phyloP scores from a whole-genome alignment of 495 filamentous ascomycete species.

The Hypoxylon fuscum region DNA sequence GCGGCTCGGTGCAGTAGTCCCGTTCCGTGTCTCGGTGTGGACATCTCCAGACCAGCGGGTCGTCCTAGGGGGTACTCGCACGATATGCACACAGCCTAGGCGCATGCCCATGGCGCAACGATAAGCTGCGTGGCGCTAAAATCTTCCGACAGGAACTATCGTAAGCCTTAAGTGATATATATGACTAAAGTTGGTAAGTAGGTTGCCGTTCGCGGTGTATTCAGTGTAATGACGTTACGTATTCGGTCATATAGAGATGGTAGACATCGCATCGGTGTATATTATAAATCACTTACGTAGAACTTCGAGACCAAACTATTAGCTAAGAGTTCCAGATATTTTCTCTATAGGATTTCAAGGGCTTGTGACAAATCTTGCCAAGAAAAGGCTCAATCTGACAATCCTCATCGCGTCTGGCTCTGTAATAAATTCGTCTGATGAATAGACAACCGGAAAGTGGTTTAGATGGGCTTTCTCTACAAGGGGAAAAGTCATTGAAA shows the following conservation, averaged over 20 bases:
- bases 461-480: no score
- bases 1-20: slow-evolving; percentile 33
- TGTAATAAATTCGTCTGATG: no score
- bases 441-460: no score
- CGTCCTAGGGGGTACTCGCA: slow-evolving; percentile 12
- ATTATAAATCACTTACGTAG: no score
- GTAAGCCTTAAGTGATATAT: background rate
- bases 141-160: background rate
- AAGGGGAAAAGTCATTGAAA: no score
- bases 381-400: no score
- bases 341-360: no score
- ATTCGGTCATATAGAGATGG: background rate
- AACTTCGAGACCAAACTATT: no score
- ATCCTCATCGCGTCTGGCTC: no score
- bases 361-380: no score
- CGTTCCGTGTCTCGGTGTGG: slow-evolving; percentile 37
- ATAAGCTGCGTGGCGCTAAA: slow-evolving; percentile 27
- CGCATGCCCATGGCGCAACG: slow-evolving; percentile 18
- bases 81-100: background rate
- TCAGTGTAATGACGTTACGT: slow-evolving; percentile 18
- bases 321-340: no score
- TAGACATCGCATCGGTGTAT: no score
- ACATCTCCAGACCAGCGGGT: slow-evolving; percentile 35
- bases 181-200: slow-evolving; percentile 11
- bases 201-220: slow-evolving; percentile 5